Conservation (phyloP, 495 filamentous ascomycete species). For the Neurospora discreta region DNA sequence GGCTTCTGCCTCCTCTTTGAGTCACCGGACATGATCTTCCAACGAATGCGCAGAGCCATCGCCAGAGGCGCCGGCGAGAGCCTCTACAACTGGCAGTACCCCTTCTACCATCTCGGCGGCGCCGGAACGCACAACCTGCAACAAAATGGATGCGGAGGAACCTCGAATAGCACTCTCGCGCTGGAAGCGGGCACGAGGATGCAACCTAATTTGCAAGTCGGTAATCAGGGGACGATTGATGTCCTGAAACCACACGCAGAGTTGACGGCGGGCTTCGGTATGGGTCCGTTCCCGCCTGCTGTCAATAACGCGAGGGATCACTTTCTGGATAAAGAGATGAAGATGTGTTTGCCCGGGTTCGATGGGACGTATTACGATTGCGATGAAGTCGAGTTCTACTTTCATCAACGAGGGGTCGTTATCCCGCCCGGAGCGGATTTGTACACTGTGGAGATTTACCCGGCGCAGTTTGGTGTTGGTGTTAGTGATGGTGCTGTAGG, state of each 20-base stretch:
- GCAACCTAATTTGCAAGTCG: conserved; percentile 8
- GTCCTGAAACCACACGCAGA: conserved; percentile 20
- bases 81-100: conserved; percentile 49
- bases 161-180: background rate
- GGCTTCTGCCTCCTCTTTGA: conserved; percentile 52
- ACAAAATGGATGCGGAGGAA: background rate
- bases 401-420: conserved; percentile 46
- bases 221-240: conserved; percentile 22
- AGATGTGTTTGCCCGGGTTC: conserved; percentile 36
- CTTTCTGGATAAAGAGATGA: conserved; percentile 28
- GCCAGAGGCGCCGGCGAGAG: conserved; percentile 29
- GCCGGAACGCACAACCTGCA: conserved; percentile 41
- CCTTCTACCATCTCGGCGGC: conserved; percentile 56
- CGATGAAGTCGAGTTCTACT: conserved; percentile 59
- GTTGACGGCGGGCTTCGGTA: conserved; percentile 25
- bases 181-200: background rate
- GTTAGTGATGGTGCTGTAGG: background rate
- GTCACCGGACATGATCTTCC: conserved; percentile 35
- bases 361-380: conserved; percentile 66
- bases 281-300: conserved; percentile 27
- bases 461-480: conserved; percentile 17
- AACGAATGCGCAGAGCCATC: conserved; percentile 34
- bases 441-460: conserved; percentile 39
- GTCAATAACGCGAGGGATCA: conserved; percentile 14
- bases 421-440: conserved; percentile 43